A percentile compares a stretch with the other conserved stretches of the same genome.
Evolutionary conservation across 2,329 filamentous ascomycete species (phyloP).

Genomic region (Paraconiothyrium sp.): DNA sequence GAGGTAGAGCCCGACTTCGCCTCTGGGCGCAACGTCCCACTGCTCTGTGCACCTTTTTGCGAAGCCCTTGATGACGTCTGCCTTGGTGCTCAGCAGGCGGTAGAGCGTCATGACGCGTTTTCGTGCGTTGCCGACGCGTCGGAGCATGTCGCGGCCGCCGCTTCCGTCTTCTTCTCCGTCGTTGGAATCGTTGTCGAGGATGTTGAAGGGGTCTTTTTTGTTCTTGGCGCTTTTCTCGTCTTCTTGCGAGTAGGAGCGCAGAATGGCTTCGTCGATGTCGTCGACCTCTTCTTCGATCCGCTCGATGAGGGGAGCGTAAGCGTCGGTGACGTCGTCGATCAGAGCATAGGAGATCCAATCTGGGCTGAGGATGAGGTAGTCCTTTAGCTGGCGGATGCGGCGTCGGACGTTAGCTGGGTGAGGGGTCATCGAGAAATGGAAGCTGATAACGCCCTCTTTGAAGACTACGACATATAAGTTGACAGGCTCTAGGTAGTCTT

Average conservation of each 20-base stretch:
- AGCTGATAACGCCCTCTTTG: conserved; percentile 91
- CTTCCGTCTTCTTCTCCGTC: conserved; percentile 57
- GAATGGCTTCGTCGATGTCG: conserved; percentile 91
- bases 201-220: conserved; percentile 38
- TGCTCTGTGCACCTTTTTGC: conserved; percentile 98
- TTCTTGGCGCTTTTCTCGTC: conserved; percentile 54
- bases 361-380: conserved; percentile 90
- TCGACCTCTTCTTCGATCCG: conserved; percentile 96
- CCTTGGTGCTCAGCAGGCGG: conserved; percentile 92
- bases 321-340: conserved; percentile 98
- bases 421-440: conserved; percentile 96
- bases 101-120: conserved; percentile 98
- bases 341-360: conserved; percentile 99
- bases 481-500: conserved; percentile 91
- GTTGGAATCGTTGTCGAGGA: conserved; percentile 45
- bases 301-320: conserved; percentile 91
- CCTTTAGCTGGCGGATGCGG: conserved; percentile 89
- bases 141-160: conserved; percentile 81
- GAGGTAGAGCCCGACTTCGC: conserved; percentile 95
- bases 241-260: conserved; percentile 75
- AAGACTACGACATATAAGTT: conserved; percentile 99
- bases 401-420: conserved; percentile 96
- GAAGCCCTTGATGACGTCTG: conserved; percentile 98
- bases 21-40: conserved; percentile 94
- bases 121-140: conserved; percentile 89